Evolutionary conservation across 2,329 filamentous ascomycete genomes (phyloP).

Genomic region (Fusarium longipes): DNA sequence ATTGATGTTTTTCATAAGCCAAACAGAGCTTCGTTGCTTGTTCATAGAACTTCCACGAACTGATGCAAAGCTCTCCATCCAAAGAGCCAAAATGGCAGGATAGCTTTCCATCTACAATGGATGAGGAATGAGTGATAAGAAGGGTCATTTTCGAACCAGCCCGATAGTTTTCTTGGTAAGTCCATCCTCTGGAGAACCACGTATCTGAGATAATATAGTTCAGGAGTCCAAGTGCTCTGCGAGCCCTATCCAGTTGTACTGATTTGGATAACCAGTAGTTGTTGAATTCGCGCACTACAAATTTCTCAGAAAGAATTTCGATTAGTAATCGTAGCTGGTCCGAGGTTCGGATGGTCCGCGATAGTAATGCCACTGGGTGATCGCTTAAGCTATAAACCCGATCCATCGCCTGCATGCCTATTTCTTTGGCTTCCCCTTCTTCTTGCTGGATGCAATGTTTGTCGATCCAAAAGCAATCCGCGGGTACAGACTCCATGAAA

Average conservation of each 20-base stretch:
- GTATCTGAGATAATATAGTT: not conserved
- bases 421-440: not conserved
- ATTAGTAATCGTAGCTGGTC: fast-evolving
- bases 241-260: not conserved
- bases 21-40: not conserved
- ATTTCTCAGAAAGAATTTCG: fast-evolving
- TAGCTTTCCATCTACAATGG: not conserved
- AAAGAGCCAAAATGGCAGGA: not conserved
- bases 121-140: not conserved
- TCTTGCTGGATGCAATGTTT: not conserved
- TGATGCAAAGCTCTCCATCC: not conserved
- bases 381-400: not conserved
- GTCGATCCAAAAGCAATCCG: not conserved
- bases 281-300: not conserved
- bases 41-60: not conserved
- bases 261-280: fast-evolving
- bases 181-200: slow-evolving; percentile 2
- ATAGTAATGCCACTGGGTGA: fast-evolving
- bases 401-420: not conserved
- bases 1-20: not conserved
- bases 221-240: not conserved
- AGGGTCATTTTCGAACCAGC: not conserved
- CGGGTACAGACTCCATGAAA: not conserved
- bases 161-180: not conserved
- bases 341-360: fast-evolving